Evolutionary conservation across 169 alveolate species (phyloP).

Genomic region (Theileria parva): DNA sequence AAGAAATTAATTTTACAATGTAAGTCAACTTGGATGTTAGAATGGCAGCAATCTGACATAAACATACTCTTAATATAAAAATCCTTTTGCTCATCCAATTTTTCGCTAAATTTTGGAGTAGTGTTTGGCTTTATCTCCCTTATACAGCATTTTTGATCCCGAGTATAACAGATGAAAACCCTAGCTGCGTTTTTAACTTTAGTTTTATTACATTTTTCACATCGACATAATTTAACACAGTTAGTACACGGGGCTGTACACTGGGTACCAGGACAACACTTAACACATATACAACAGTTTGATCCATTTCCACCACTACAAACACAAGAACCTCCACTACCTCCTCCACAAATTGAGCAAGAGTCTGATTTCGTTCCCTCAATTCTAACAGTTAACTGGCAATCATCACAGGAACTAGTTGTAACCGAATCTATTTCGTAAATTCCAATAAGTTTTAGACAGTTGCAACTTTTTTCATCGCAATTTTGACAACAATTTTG

Average conservation of each 20-base stretch:
- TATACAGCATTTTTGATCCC: neutral
- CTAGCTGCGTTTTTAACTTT: neutral
- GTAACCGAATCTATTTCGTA: neutral
- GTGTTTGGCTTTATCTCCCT: neutral
- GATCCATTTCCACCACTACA: neutral
- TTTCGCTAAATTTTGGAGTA: neutral
- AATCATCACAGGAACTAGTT: conserved; percentile 25
- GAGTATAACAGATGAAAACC: neutral
- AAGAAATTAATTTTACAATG: neutral
- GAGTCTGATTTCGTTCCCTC: too few relatives aligned
- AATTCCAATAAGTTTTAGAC: conserved; percentile 1
- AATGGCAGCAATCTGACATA: conserved; percentile 8
- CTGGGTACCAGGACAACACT: neutral
- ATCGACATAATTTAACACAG: neutral
- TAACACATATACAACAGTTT: neutral
- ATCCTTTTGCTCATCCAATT: too few relatives aligned
- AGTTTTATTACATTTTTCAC: neutral
- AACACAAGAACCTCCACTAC: neutral
- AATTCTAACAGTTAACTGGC: conserved; percentile 35
- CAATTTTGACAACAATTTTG: neutral
- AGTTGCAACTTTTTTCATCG: neutral
- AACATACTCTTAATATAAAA: conserved; percentile 4
- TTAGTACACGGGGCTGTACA: too few relatives aligned
- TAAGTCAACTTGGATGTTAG: conserved; percentile 17
- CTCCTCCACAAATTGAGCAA: neutral